Evolutionary conservation across 2,329 filamentous ascomycete species (phyloP).

Genomic region (Thielaviopsis euricoi): DNA sequence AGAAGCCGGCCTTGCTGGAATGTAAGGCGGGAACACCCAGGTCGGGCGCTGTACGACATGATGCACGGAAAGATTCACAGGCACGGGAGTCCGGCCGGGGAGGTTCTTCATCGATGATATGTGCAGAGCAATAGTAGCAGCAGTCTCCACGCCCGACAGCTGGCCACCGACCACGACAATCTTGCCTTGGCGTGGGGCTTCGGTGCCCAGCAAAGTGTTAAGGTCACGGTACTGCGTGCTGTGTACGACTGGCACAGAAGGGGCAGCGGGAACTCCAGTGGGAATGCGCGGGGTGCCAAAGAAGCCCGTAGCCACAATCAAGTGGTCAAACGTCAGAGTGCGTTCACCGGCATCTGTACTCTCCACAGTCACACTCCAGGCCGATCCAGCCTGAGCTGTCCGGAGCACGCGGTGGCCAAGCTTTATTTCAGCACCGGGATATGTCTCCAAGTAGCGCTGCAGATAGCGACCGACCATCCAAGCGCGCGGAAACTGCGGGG

Average conservation of each 20-base stretch:
- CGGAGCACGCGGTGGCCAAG: slow-evolving; percentile 30
- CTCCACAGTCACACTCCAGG: slow-evolving; percentile 26
- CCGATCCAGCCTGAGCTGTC: slow-evolving; percentile 20
- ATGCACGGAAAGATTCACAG: slow-evolving; percentile 41
- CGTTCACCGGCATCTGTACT: slow-evolving; percentile 22
- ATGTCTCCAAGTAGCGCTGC: slow-evolving; percentile 42
- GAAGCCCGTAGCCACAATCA: slow-evolving; percentile 61
- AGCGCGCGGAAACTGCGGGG: slow-evolving; percentile 54
- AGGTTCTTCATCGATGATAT: slow-evolving; percentile 47
- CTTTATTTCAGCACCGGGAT: slow-evolving; percentile 29
- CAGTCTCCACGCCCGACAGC: slow-evolving; percentile 68
- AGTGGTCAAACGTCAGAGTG: slow-evolving; percentile 46
- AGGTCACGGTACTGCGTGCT: slow-evolving; percentile 50
- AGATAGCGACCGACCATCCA: slow-evolving; percentile 65
- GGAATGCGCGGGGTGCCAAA: slow-evolving; percentile 47
- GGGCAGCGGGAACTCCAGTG: slow-evolving; percentile 20
- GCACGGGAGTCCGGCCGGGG: slow-evolving; percentile 21
- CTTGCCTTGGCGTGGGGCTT: slow-evolving; percentile 30
- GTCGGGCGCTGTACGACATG: slow-evolving; percentile 54
- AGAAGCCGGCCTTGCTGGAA: slow-evolving; percentile 22
- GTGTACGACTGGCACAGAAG: slow-evolving; percentile 40
- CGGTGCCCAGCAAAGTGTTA: slow-evolving; percentile 26
- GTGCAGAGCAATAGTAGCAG: slow-evolving; percentile 53
- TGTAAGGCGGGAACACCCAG: slow-evolving; percentile 52
- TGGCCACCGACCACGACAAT: slow-evolving; percentile 64